Conservation (phyloP, 768 basidiomycete genomes). For the Harrya chromipes region DNA sequence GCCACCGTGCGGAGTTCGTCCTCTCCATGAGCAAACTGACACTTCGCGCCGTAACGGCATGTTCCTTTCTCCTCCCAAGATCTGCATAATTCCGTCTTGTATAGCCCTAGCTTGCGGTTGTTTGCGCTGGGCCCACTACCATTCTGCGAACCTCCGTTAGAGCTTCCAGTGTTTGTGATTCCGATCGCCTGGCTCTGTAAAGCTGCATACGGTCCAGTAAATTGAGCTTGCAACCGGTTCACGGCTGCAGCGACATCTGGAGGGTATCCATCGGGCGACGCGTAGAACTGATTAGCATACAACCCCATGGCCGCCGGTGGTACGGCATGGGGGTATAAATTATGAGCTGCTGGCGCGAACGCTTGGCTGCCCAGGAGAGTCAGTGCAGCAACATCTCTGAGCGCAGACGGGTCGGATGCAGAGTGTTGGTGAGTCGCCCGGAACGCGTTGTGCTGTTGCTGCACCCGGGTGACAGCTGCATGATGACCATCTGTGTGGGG, state of each 20-base stretch:
- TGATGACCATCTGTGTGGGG: conserved; percentile 49
- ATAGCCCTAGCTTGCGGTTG: conserved; percentile 85
- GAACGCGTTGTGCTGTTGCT: conserved; percentile 75
- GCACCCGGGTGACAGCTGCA: conserved; percentile 69
- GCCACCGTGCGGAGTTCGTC: conserved; percentile 82
- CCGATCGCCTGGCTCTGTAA: conserved; percentile 43
- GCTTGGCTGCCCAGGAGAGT: conserved; percentile 58
- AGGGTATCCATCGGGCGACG: conserved; percentile 54
- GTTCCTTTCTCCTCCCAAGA: conserved; percentile 92
- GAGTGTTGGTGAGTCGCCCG: conserved; percentile 79
- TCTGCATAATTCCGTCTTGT: conserved; percentile 87
- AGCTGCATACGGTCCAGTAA: conserved; percentile 51
- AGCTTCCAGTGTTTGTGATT: conserved; percentile 41
- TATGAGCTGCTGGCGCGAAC: conserved; percentile 46
- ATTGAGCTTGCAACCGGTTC: conserved; percentile 56
- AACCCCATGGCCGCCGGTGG: conserved; percentile 52
- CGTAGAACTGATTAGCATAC: conserved; percentile 71
- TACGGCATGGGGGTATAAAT: conserved; percentile 49
- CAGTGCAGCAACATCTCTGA: conserved; percentile 68
- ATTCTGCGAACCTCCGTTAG: conserved; percentile 24
- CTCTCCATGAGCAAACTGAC: conserved; percentile 92
- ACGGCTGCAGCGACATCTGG: conserved; percentile 58
- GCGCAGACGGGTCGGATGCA: conserved; percentile 73
- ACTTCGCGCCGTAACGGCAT: conserved; percentile 84
- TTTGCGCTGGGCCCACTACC: conserved; percentile 80